Evolutionary conservation across 495 filamentous ascomycete species (phyloP).

Genomic region (Aspergillus haitiensis): DNA sequence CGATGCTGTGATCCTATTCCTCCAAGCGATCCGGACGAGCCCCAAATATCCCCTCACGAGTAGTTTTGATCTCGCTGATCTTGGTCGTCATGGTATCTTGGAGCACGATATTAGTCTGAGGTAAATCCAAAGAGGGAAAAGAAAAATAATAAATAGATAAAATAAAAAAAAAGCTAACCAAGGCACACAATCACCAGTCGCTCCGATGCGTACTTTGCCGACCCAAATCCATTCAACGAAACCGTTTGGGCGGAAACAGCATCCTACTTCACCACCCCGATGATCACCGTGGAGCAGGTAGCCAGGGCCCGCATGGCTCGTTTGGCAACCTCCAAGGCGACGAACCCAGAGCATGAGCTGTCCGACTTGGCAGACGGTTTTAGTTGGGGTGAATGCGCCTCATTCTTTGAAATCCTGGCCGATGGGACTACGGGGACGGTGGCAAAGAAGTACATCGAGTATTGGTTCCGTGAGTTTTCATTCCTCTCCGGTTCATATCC

Average conservation of each 20-base stretch:
- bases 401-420: slow-evolving; percentile 25
- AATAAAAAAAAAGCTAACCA: too few relatives aligned
- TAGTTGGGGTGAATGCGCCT: slow-evolving; percentile 23
- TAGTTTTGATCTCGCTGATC: slow-evolving; percentile 15
- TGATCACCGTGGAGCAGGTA: slow-evolving; percentile 21
- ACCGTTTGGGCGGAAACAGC: slow-evolving; percentile 21
- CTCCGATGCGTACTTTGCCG: slow-evolving; percentile 20
- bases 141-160: neutral
- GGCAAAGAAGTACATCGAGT: slow-evolving; percentile 16
- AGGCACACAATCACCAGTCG: slow-evolving; percentile 1
- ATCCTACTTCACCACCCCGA: slow-evolving; percentile 19
- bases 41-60: slow-evolving; percentile 2
- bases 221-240: slow-evolving; percentile 21
- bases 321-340: slow-evolving; percentile 19
- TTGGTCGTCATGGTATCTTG: slow-evolving; percentile 16
- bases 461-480: slow-evolving; percentile 18
- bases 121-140: neutral
- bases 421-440: slow-evolving; percentile 21
- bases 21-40: slow-evolving; percentile 16
- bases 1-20: slow-evolving; percentile 16
- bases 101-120: slow-evolving; percentile 22
- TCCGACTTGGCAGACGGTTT: slow-evolving; percentile 18
- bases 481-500: neutral
- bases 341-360: slow-evolving; percentile 12
- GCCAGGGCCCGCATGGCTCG: slow-evolving; percentile 20